These are phyloP conservation scores for Dryas octopetala DNA, from an alignment of 306 rosid genomes.

Conservation along the genomic window DNA sequence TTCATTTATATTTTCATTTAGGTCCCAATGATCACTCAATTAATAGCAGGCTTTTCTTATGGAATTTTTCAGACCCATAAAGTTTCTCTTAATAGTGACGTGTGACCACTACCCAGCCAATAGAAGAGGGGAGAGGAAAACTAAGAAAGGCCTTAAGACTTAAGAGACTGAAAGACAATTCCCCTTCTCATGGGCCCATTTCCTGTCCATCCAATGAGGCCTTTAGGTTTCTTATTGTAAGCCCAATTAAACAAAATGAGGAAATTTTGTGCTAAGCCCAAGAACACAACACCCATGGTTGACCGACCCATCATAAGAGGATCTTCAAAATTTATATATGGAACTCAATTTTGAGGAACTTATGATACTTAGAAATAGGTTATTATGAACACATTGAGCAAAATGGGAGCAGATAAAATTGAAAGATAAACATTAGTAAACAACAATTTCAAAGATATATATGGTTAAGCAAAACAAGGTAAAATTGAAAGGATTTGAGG, in stretches of 20 bases:
- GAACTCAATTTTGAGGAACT: no score
- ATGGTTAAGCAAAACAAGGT: conserved; percentile 1
- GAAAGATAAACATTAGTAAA: not conserved
- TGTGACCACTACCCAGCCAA: not conserved
- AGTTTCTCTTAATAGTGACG: not conserved
- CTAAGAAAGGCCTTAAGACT: not conserved
- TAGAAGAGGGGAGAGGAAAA: not conserved
- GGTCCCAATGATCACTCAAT: not conserved
- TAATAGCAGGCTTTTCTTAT: not conserved
- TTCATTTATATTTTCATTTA: not conserved
- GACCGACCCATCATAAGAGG: not conserved
- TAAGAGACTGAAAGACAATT: not conserved
- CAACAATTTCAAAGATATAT: not conserved
- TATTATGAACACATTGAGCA: not conserved
- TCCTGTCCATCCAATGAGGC: not conserved
- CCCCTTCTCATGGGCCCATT: not conserved
- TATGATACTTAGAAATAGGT: no score
- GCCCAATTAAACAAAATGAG: no score
- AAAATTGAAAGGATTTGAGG: not conserved
- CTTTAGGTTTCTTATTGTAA: not conserved
- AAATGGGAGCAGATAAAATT: not conserved
- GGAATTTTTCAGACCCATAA: not conserved
- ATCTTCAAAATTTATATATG: no score
- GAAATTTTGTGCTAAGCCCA: not conserved
- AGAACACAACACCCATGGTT: not conserved